Base-by-base conservation (phyloP, 2,329 filamentous ascomycete species). In the Cladophialophora yegresii region DNA sequence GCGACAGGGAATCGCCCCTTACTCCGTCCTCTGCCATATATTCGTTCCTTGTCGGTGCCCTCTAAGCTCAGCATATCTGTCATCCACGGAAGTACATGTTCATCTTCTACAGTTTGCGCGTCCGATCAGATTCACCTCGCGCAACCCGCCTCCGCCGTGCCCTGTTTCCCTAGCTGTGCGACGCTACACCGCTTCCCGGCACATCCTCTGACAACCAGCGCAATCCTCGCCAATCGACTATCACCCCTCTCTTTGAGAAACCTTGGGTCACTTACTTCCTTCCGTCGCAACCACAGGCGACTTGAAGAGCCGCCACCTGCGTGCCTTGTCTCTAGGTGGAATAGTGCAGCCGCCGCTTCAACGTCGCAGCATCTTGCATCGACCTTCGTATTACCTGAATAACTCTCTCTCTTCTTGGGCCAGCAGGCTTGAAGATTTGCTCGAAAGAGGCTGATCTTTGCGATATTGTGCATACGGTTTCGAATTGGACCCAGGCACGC, bases 171-270 rank as follows among this genome's bases (percentile, higher is more conserved):
- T 40, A 45, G 23, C 4, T 49, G 58, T 65, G 54, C 53, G 49
- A 65, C 63, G 40, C 58, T 62, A 43, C 51, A 45, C 45, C 57
- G 56, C 56, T 47, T 30, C 47, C 57, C 45, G 32, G 20, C 36
- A 50, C 58, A 57, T 55, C 58, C 55, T 45, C n/a, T 16, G 49
- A 51, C 43, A 54, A 55, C 23, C 54, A 53, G 33, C 51, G 12
- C 26, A 23, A 33, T 47, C 47, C 7, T 26, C 36, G 26, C 54
- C 36, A 40, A 40, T 40, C 36, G 1, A 16, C 13, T 16, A 20
- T 43, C 36, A 43, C n/a, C 16, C 36, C 36, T 16, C 10, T 7
- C 49, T n/a, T 33, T 61, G 53, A 47, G 54, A 51, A 58, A 61
- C 49, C 47, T 22, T 36, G 40, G 54, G 45, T 33, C 30, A 49